A percentile compares a stretch with the other conserved stretches of the same genome.
Evolutionary conservation across 108 stramenopile species (phyloP).

Genomic region (Aurantiochytrium sp.): DNA sequence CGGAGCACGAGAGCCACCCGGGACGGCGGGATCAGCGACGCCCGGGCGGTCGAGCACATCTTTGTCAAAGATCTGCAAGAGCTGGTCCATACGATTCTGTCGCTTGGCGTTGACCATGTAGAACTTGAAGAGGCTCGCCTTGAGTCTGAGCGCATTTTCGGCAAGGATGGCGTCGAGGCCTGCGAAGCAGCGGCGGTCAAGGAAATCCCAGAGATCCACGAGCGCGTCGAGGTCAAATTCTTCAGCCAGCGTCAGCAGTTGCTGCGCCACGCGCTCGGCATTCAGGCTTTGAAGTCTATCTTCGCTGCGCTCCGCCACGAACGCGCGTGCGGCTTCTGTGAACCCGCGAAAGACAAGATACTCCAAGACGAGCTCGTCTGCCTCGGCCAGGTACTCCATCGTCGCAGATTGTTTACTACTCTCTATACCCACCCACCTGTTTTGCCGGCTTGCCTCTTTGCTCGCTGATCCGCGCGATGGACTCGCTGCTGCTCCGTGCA

Average conservation of each 20-base stretch:
- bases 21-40: neutral
- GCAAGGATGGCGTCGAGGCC: neutral
- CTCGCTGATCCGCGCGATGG: no score
- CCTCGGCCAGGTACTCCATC: constrained; percentile 12
- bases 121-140: neutral
- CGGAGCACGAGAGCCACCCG: neutral
- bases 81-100: neutral
- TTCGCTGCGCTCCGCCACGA: neutral
- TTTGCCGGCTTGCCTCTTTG: no score
- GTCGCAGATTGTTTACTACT: no score
- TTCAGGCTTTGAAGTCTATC: neutral
- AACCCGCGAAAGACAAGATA: constrained; percentile 2
- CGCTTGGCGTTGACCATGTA: neutral
- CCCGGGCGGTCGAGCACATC: neutral
- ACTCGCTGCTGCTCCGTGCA: no score
- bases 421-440: no score
- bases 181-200: neutral
- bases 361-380: neutral
- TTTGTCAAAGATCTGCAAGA: neutral
- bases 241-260: neutral
- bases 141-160: neutral
- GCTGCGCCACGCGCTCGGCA: neutral
- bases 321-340: neutral
- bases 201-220: neutral
- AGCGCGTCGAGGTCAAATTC: neutral